A percentile compares a stretch with the other conserved stretches of the same genome.
Evolutionary conservation across 371 early-diverging fungal genomes (phyloP).

Genomic region (Entomophthora muscae): DNA sequence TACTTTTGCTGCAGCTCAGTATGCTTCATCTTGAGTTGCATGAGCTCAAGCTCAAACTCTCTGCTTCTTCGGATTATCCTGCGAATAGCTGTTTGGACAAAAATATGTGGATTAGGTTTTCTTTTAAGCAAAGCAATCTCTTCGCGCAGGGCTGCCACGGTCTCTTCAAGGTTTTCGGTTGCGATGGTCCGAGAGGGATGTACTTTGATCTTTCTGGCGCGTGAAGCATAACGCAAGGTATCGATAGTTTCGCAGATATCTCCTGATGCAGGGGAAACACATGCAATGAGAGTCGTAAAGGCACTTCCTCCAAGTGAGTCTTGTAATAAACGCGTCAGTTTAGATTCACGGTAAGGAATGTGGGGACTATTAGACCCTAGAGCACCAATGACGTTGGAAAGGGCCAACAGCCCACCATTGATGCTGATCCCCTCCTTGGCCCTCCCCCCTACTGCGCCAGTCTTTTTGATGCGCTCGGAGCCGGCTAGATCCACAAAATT

Average conservation of each 20-base stretch:
- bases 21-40: too few species aligned
- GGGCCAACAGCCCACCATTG: slow-evolving; percentile 88
- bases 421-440: slow-evolving; percentile 96
- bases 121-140: too few species aligned
- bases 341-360: slow-evolving; percentile 96
- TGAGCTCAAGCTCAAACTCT: too few species aligned
- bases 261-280: slow-evolving; percentile 60
- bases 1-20: too few species aligned
- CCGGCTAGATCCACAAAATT: slow-evolving; percentile 97
- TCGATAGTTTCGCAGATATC: slow-evolving; percentile 80
- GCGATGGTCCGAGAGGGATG: too few species aligned
- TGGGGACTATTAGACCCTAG: slow-evolving; percentile 53
- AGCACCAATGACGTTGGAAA: slow-evolving; percentile 97
- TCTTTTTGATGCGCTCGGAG: slow-evolving; percentile 76
- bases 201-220: slow-evolving; percentile 62
- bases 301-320: slow-evolving; percentile 94
- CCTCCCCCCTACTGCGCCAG: slow-evolving; percentile 82
- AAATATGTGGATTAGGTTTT: too few species aligned
- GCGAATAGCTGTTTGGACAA: too few species aligned
- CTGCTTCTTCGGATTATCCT: too few species aligned
- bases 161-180: too few species aligned
- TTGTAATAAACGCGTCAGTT: slow-evolving; percentile 92
- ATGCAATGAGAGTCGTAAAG: slow-evolving; percentile 79
- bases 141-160: too few species aligned
- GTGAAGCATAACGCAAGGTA: slow-evolving; percentile 81